Conservation (phyloP, 192 early-diverging fungal genomes). For the Coemansia sp. region DNA sequence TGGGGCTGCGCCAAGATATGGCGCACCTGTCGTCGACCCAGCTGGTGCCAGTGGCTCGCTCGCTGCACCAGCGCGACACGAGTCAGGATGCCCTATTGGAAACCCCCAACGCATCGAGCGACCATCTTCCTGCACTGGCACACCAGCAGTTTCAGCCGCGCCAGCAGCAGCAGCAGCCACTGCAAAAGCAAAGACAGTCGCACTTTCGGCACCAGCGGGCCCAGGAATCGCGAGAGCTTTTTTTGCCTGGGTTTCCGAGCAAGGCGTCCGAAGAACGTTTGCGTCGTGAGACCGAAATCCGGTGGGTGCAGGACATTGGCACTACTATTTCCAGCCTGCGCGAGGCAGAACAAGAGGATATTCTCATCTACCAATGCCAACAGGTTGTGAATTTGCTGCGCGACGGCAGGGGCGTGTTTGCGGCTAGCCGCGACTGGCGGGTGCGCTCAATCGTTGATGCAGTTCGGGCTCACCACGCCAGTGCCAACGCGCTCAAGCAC, state of each 20-base stretch:
- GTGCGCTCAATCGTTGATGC: constrained; percentile 44
- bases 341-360: constrained; percentile 27
- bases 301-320: constrained; percentile 46
- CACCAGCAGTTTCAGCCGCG: too few species aligned
- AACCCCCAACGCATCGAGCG: constrained; percentile 20
- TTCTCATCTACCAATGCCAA: constrained; percentile 33
- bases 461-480: constrained; percentile 25
- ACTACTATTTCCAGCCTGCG: constrained; percentile 31
- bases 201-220: not conserved
- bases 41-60: not conserved
- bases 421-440: constrained; percentile 44
- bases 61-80: constrained; percentile 11
- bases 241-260: constrained; percentile 33
- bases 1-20: constrained; percentile 37
- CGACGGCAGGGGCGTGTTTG: constrained; percentile 46
- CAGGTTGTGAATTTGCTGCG: constrained; percentile 37
- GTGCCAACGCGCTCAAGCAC: constrained; percentile 20
- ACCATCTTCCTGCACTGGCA: constrained; percentile 14
- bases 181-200: constrained; percentile 6
- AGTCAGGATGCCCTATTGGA: constrained; percentile 13
- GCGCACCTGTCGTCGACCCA: constrained; percentile 3
- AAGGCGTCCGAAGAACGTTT: constrained; percentile 42
- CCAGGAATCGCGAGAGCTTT: constrained; percentile 19
- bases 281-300: constrained; percentile 48
- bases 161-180: not conserved